phyloP scores from a whole-genome alignment of 2,329 filamentous ascomycete genomes.

The Aspergillus phoenicis region DNA sequence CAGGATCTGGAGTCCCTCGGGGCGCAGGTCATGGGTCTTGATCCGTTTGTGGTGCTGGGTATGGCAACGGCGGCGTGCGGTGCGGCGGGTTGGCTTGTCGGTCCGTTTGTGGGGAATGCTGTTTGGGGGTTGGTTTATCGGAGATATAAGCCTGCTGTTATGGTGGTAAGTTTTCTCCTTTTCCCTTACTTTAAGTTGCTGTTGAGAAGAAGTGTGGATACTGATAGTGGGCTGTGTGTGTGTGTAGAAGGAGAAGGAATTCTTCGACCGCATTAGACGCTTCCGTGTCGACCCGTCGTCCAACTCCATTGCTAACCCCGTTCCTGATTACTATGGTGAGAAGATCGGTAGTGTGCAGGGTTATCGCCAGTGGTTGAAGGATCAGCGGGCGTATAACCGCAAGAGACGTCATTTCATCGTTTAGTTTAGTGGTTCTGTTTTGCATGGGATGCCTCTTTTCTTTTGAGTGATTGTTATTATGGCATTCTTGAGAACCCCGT shows the following conservation, averaged over 20 bases:
- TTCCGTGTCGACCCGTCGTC: conserved; percentile 88
- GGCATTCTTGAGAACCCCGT: neutral
- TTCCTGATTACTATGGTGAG: conserved; percentile 97
- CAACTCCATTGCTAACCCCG: conserved; percentile 87
- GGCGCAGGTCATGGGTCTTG: conserved; percentile 75
- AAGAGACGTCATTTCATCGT: conserved; percentile 62
- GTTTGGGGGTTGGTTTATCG: conserved; percentile 78
- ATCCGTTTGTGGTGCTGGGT: conserved; percentile 84
- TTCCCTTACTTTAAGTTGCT: too few relatives aligned
- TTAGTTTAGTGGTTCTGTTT: conserved; percentile 20
- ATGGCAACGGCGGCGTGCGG: conserved; percentile 75
- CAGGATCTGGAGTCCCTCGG: conserved; percentile 67
- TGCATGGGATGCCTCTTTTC: neutral
- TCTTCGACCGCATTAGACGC: conserved; percentile 88
- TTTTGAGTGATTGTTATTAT: neutral
- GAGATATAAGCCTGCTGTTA: conserved; percentile 71
- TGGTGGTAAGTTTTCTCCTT: conserved; percentile 54
- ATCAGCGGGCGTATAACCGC: conserved; percentile 95
- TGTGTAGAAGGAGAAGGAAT: conserved; percentile 82
- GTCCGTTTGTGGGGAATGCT: conserved; percentile 77
- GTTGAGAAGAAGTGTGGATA: neutral
- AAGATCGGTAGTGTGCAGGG: conserved; percentile 92
- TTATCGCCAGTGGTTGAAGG: conserved; percentile 95
- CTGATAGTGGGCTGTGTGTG: neutral
- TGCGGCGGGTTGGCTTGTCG: conserved; percentile 83